Conservation (phyloP, 2,329 filamentous ascomycete genomes). For the Penicillium glabrum region DNA sequence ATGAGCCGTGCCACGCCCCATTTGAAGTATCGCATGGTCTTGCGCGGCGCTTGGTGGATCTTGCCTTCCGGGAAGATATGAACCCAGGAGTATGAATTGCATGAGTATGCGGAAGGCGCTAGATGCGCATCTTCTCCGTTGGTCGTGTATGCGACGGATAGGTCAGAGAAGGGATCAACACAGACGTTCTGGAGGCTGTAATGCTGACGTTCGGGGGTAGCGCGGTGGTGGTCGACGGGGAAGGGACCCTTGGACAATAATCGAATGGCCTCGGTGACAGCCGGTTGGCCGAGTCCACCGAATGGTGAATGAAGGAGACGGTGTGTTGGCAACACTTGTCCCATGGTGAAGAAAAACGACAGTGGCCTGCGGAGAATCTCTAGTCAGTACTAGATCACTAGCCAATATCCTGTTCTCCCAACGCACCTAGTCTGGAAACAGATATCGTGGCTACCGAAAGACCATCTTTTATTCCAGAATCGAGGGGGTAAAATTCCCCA, state of each 20-base stretch:
- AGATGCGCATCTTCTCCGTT: conserved; percentile 53
- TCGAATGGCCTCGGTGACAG: conserved; percentile 79
- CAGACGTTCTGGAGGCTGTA: conserved; percentile 44
- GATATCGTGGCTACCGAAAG: conserved; percentile 89
- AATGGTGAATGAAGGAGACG: conserved; percentile 72
- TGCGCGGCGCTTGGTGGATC: conserved; percentile 80
- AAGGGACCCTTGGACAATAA: conserved; percentile 71
- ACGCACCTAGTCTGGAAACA: conserved; percentile 82
- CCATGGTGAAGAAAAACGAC: conserved; percentile 79
- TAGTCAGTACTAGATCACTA: conserved; percentile 1
- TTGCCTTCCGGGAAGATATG: conserved; percentile 96
- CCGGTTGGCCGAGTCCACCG: conserved; percentile 88
- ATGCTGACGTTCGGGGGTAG: conserved; percentile 33
- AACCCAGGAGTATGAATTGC: conserved; percentile 76
- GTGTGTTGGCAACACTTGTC: conserved; percentile 89
- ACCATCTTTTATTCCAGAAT: conserved; percentile 80
- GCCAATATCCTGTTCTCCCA: neutral
- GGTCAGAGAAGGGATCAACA: conserved; percentile 49
- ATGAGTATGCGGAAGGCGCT: conserved; percentile 69
- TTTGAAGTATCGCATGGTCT: conserved; percentile 92
- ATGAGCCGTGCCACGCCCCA: conserved; percentile 93
- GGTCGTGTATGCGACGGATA: conserved; percentile 42
- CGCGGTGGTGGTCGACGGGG: conserved; percentile 48
- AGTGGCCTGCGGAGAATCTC: conserved; percentile 52
- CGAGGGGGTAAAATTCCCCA: conserved; percentile 84